A percentile compares a stretch with the other conserved stretches of the same genome.
These are phyloP conservation scores for Aureobasidium sp. DNA, from an alignment of 2,329 filamentous ascomycete species.

Conservation along the genomic window DNA sequence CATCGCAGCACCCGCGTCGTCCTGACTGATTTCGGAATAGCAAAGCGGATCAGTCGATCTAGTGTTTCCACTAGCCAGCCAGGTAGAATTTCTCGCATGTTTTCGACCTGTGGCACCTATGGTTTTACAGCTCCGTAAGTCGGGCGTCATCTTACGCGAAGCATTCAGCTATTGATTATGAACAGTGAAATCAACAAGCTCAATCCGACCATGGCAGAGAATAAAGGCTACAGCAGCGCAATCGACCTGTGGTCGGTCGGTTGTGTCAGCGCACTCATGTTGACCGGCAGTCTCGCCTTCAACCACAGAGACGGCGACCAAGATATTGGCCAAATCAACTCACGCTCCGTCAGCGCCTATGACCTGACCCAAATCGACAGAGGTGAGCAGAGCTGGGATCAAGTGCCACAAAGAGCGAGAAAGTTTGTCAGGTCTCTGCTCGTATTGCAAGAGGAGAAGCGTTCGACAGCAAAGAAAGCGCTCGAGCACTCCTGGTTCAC, in stretches of 20 bases:
- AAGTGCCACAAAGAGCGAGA: slow-evolving; percentile 30
- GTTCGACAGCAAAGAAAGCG: slow-evolving; percentile 49
- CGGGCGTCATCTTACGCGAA: background rate
- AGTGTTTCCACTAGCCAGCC: slow-evolving; percentile 19
- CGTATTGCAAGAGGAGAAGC: slow-evolving; percentile 40
- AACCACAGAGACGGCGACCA: slow-evolving; percentile 24
- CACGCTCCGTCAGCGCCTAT: slow-evolving; percentile 31
- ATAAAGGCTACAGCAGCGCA: slow-evolving; percentile 48
- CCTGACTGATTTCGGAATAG: slow-evolving; percentile 55
- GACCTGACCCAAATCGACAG: slow-evolving; percentile 41
- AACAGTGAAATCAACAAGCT: slow-evolving; percentile 30
- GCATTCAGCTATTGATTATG: background rate
- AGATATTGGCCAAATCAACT: slow-evolving; percentile 25
- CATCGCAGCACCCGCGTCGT: slow-evolving; percentile 46
- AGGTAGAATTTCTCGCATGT: slow-evolving; percentile 41
- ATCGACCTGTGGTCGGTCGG: slow-evolving; percentile 60
- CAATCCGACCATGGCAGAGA: slow-evolving; percentile 24
- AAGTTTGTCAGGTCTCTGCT: slow-evolving; percentile 49
- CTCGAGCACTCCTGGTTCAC: slow-evolving; percentile 52
- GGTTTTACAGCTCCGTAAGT: slow-evolving; percentile 55
- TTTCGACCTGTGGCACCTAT: slow-evolving; percentile 47
- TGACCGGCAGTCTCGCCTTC: slow-evolving; percentile 45
- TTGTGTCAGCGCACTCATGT: slow-evolving; percentile 44
- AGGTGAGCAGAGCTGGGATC: slow-evolving; percentile 35
- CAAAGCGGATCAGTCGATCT: slow-evolving; percentile 33